Percentiles rank a stretch among this genome's conserved stretches.
phyloP scores from a whole-genome alignment of 1,284 basidiomycete genomes.

The Boletus sp. region DNA sequence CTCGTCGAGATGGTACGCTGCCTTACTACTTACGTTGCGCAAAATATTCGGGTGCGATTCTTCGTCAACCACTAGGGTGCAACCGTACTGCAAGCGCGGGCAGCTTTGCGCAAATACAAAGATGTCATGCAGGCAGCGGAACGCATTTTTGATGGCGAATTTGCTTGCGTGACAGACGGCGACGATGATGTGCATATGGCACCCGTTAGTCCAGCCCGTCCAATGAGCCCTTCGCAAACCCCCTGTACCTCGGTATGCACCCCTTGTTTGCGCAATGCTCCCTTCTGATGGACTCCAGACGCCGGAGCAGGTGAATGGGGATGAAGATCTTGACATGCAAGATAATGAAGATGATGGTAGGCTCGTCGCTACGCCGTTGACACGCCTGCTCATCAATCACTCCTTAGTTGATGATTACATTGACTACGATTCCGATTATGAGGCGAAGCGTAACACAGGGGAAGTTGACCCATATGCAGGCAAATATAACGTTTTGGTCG shows the following conservation, averaged over 20 bases:
- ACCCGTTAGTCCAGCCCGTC: slow-evolving; percentile 16
- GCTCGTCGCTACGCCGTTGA: slow-evolving; percentile 13
- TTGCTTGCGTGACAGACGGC: slow-evolving; percentile 66
- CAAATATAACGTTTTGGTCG: slow-evolving; percentile 25
- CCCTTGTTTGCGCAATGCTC: neutral
- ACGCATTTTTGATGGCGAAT: slow-evolving; percentile 76
- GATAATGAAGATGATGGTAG: slow-evolving; percentile 55
- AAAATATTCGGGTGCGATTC: slow-evolving; percentile 9
- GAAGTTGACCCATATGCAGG: slow-evolving; percentile 85
- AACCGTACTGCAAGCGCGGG: slow-evolving; percentile 68
- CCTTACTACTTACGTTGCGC: neutral
- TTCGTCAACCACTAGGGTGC: slow-evolving; percentile 56
- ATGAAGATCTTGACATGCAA: slow-evolving; percentile 42
- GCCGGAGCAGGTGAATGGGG: slow-evolving; percentile 44
- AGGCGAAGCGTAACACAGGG: slow-evolving; percentile 40
- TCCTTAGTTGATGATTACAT: slow-evolving; percentile 51
- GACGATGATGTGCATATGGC: slow-evolving; percentile 35
- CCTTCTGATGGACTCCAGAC: slow-evolving; percentile 41
- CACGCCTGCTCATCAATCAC: slow-evolving; percentile 10
- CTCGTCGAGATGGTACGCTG: slow-evolving; percentile 55
- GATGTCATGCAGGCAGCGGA: slow-evolving; percentile 91
- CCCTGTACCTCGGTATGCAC: slow-evolving; percentile 29
- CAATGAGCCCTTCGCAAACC: slow-evolving; percentile 27
- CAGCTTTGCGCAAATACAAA: slow-evolving; percentile 71
- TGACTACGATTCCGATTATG: slow-evolving; percentile 78